Percentiles rank a stretch among this genome's conserved stretches.
phyloP scores from a whole-genome alignment of 305 asterid genomes.

The Plantago coronopus region DNA sequence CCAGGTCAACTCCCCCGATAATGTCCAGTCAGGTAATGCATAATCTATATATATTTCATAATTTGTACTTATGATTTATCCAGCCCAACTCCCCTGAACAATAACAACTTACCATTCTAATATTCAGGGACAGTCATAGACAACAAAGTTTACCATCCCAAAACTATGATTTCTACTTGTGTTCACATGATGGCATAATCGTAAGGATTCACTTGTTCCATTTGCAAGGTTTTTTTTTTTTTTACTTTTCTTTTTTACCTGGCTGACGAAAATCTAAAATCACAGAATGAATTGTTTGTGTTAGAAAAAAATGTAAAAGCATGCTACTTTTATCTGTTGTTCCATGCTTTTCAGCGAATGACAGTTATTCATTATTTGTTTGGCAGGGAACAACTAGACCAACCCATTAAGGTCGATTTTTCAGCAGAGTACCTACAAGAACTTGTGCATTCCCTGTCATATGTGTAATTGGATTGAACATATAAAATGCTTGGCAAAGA shows the following conservation, averaged over 20 bases:
- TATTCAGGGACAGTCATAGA: conserved; percentile 84
- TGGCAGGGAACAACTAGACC: conserved; percentile 86
- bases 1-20: conserved; percentile 72
- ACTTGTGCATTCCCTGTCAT: conserved; percentile 79
- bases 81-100: neutral
- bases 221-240: neutral
- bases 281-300: too few relatives aligned
- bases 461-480: conserved; percentile 53
- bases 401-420: conserved; percentile 78
- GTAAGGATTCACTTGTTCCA: conserved; percentile 35
- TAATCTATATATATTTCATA: neutral
- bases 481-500: too few relatives aligned
- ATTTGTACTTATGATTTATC: neutral
- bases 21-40: conserved; percentile 75
- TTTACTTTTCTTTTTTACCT: neutral
- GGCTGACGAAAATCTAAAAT: neutral
- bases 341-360: neutral
- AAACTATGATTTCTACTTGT: conserved; percentile 84
- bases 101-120: neutral
- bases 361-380: neutral
- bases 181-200: conserved; percentile 91
- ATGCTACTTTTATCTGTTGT: too few relatives aligned
- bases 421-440: conserved; percentile 81
- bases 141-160: conserved; percentile 80
- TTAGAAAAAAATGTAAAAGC: too few relatives aligned